Conservation (phyloP, 2,329 filamentous ascomycete species). For the Diaporthe vaccinii region DNA sequence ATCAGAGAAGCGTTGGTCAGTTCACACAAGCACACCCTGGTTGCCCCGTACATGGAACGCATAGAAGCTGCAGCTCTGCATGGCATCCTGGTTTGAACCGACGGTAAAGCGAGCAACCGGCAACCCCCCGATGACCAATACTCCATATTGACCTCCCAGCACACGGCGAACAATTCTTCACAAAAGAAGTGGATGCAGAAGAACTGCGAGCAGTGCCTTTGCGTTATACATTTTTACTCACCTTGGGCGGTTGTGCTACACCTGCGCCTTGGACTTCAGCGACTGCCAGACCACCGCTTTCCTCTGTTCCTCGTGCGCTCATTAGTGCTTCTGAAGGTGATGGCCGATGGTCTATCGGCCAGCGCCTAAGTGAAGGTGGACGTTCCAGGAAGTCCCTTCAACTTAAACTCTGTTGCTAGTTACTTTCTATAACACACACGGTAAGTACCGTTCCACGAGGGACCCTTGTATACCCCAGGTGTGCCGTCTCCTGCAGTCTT, state of each 20-base stretch:
- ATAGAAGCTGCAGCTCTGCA: constrained; percentile 33
- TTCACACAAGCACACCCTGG: constrained; percentile 33
- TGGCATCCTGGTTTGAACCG: constrained; percentile 28
- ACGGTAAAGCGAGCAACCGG: constrained; percentile 10
- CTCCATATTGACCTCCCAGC: background rate
- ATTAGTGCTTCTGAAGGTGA: background rate
- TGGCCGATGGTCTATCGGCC: background rate
- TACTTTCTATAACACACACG: constrained; percentile 28
- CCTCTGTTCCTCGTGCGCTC: background rate
- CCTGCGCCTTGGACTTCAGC: background rate
- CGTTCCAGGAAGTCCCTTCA: background rate
- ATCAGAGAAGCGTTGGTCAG: constrained; percentile 21
- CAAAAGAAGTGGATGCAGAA: background rate
- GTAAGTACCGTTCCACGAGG: constrained; percentile 27
- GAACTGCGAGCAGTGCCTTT: background rate
- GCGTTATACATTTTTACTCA: background rate
- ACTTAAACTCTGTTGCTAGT: constrained; percentile 8
- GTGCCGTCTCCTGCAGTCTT: constrained; percentile 24
- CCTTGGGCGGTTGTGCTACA: background rate
- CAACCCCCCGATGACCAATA: background rate
- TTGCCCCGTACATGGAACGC: constrained; percentile 34
- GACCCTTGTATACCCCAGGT: constrained; percentile 31
- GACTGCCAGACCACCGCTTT: background rate
- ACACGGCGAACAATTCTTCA: background rate
- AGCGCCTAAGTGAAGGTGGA: constrained; percentile 1